Evolutionary conservation across 345 rosid species (phyloP).

Genomic region (Boechera retrofracta): DNA sequence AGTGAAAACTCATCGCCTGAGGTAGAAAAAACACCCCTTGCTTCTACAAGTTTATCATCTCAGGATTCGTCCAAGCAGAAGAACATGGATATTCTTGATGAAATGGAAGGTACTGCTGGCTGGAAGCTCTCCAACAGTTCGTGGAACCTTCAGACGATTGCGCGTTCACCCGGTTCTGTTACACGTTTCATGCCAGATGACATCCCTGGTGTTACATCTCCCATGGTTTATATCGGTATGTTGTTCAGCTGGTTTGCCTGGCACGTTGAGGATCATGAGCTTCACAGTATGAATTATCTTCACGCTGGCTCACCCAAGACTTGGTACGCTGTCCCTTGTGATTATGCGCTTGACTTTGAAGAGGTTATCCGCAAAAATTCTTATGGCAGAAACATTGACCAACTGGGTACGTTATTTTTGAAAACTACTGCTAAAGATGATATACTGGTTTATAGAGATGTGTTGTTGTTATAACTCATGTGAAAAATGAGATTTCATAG

Average conservation of each 20-base stretch:
- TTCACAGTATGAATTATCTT: slow-evolving; percentile 98
- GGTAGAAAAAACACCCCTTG: slow-evolving; percentile 35
- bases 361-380: slow-evolving; percentile 80
- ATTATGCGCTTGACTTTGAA: slow-evolving; percentile 87
- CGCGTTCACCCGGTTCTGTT: slow-evolving; percentile 95
- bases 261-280: slow-evolving; percentile 99
- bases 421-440: slow-evolving; percentile 12
- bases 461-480: slow-evolving; percentile 5
- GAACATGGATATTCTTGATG: slow-evolving; percentile 51
- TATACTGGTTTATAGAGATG: not conserved
- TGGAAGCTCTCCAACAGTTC: slow-evolving; percentile 99
- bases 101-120: slow-evolving; percentile 91
- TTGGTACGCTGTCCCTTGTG: slow-evolving; percentile 97
- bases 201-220: slow-evolving; percentile 98
- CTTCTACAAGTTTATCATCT: slow-evolving; percentile 42
- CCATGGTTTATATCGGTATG: slow-evolving; percentile 98
- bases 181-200: slow-evolving; percentile 99
- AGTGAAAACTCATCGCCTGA: slow-evolving; percentile 40
- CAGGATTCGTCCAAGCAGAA: slow-evolving; percentile 53
- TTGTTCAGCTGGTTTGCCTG: slow-evolving; percentile 99
- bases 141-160: slow-evolving; percentile 96
- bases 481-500: slow-evolving; percentile 14
- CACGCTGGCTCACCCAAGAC: slow-evolving; percentile 96
- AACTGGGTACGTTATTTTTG: slow-evolving; percentile 62
- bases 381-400: slow-evolving; percentile 83